These are phyloP conservation scores for Neobulgaria alba DNA, from an alignment of 2,329 filamentous ascomycete species.

Conservation along the genomic window DNA sequence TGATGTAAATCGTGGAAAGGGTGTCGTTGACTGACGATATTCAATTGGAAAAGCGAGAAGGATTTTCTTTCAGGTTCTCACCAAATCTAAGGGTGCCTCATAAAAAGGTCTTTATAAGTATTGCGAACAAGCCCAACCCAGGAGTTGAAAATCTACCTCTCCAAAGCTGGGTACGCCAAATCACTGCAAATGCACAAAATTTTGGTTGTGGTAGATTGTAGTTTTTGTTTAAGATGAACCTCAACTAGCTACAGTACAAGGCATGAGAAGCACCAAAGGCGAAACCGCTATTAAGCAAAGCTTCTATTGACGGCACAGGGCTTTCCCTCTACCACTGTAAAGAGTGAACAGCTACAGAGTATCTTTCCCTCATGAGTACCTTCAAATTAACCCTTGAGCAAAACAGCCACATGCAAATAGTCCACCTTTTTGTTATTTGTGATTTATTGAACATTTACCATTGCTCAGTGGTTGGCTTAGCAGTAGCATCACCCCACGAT, in stretches of 20 bases:
- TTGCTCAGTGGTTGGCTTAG: conserved; percentile 34
- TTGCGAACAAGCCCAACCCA: too few species aligned
- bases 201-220: too few species aligned
- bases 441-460: conserved; percentile 24
- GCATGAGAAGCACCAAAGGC: conserved; percentile 7
- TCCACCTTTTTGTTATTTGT: conserved; percentile 16
- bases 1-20: too few species aligned
- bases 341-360: conserved; percentile 50
- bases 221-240: too few species aligned
- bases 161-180: too few species aligned
- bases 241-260: conserved; percentile 5
- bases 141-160: too few species aligned
- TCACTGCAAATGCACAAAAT: too few species aligned
- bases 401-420: conserved; percentile 17
- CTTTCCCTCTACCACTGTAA: conserved; percentile 70
- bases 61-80: too few species aligned
- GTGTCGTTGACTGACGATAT: too few species aligned
- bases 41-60: too few species aligned
- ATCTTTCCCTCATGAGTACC: conserved; percentile 99
- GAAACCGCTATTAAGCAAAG: conserved; percentile 65
- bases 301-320: conserved; percentile 82
- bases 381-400: conserved; percentile 45
- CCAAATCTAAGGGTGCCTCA: too few species aligned
- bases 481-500: conserved; percentile 37
- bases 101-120: too few species aligned